phyloP scores from a whole-genome alignment of 371 early-diverging fungal species.

The Dentiscutata heterogama region DNA sequence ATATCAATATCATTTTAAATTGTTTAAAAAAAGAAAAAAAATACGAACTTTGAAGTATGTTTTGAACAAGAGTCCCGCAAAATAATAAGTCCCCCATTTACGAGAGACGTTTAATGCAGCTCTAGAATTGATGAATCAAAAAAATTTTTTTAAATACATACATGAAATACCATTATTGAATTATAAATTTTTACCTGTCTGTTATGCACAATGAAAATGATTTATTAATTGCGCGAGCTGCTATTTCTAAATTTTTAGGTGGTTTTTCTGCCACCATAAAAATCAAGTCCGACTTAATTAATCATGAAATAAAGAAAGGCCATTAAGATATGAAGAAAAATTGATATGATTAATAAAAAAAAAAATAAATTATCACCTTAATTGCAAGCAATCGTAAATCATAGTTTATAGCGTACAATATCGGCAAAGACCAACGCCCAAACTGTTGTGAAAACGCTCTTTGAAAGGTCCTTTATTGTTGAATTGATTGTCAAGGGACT shows the following conservation, averaged over 20 bases:
- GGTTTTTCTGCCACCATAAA: not conserved
- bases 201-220: constrained; percentile 87
- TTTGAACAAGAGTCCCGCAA: constrained; percentile 84
- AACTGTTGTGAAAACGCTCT: constrained; percentile 5
- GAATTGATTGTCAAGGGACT: not conserved
- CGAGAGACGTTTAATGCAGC: constrained; percentile 68
- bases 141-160: no score
- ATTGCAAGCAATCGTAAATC: constrained; percentile 37
- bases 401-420: constrained; percentile 35
- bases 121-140: constrained; percentile 40
- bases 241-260: constrained; percentile 72
- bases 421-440: constrained; percentile 23
- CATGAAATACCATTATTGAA: no score
- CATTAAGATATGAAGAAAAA: not conserved
- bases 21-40: no score
- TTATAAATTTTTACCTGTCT: constrained; percentile 69
- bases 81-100: constrained; percentile 91
- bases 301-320: not conserved
- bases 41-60: constrained; percentile 84
- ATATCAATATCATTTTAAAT: not conserved
- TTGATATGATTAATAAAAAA: not conserved
- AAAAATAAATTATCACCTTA: constrained; percentile 30
- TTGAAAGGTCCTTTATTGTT: not conserved
- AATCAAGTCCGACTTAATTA: constrained; percentile 20
- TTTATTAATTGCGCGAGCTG: constrained; percentile 87